Evolutionary conservation across 495 filamentous ascomycete genomes (phyloP).

Genomic region (Chlorociboria aeruginascens): DNA sequence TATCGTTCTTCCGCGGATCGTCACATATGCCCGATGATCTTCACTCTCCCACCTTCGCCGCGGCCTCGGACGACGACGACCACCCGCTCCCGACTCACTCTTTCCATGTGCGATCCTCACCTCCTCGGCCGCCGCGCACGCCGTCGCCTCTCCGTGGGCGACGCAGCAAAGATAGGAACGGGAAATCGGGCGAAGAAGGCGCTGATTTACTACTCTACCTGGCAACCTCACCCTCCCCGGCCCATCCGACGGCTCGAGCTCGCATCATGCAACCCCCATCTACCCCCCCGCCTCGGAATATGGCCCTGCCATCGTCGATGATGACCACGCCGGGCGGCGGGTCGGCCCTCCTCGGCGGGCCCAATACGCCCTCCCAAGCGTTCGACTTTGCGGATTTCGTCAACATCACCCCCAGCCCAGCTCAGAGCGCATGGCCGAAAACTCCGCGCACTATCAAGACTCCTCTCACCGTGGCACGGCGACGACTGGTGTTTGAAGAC

Average conservation of each 20-base stretch:
- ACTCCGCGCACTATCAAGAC: constrained; percentile 39
- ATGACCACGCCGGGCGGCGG: constrained; percentile 72
- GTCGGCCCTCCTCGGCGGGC: constrained; percentile 45
- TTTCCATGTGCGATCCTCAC: constrained; percentile 62
- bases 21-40: constrained; percentile 52
- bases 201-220: constrained; percentile 87
- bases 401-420: constrained; percentile 91
- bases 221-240: constrained; percentile 83
- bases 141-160: constrained; percentile 57
- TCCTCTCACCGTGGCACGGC: constrained; percentile 37
- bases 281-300: constrained; percentile 60
- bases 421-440: constrained; percentile 65
- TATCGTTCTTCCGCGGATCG: constrained; percentile 61
- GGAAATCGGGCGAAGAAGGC: constrained; percentile 61
- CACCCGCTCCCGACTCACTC: constrained; percentile 66
- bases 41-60: constrained; percentile 36
- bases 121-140: constrained; percentile 72
- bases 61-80: constrained; percentile 67
- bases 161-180: constrained; percentile 22
- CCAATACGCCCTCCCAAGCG: constrained; percentile 46
- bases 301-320: constrained; percentile 71
- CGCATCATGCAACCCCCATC: constrained; percentile 69
- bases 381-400: constrained; percentile 97
- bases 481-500: constrained; percentile 55
- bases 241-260: constrained; percentile 25